Base-by-base conservation (phyloP, 2,329 filamentous ascomycete genomes). In the Trichoderma polysporum region DNA sequence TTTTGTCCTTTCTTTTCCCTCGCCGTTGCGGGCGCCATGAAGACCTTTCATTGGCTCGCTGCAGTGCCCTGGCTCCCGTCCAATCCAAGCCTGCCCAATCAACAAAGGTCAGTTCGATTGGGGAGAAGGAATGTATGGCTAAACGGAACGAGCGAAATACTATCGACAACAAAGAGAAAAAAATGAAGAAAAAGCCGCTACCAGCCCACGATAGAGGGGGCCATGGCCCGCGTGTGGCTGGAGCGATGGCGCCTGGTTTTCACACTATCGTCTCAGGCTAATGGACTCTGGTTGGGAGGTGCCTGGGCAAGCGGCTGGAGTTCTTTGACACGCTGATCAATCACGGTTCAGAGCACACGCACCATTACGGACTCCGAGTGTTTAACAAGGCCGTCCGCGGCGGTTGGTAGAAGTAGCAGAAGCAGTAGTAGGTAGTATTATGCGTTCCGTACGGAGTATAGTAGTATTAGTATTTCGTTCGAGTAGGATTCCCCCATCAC, bases 171-270 rank as follows among this genome's bases (percentile, higher is more conserved):
- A 56, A 39, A 35, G 19, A 27, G 10, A n/a, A 9, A 9, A 49
- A 45, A 12, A 29, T 10, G 29, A 49, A 60, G 50, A 60, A 58
- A 58, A 50, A 50, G 33, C 60, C 47, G 29, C 50, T 15, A 64
- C 61, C 29, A 60, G 37, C 56, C 33, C 54, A 25, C 33, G n/a
- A 41, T 52, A 25, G 63, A 60, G 49, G 56, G 58, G 58, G n/a
- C 10, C 4, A 39, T 54, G 54, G 39, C 45, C 53, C 49, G 54
- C n/a, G n/a, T 47, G 63, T 66, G 63, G 63, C 63, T 60, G 54
- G 45, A 66, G 45, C 63, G 33, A 66, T 41, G 63, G 56, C 54
- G 62, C 31, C 39, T 49, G 37, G 29, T 66, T 58, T 56, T 47
- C n/a, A 35, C 19, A 59, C 63, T 53, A 59, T 66, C 33, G 54